Percentiles rank a stretch among this genome's conserved stretches.
phyloP scores from a whole-genome alignment of 345 rosid species.

The Triadica sebifera region DNA sequence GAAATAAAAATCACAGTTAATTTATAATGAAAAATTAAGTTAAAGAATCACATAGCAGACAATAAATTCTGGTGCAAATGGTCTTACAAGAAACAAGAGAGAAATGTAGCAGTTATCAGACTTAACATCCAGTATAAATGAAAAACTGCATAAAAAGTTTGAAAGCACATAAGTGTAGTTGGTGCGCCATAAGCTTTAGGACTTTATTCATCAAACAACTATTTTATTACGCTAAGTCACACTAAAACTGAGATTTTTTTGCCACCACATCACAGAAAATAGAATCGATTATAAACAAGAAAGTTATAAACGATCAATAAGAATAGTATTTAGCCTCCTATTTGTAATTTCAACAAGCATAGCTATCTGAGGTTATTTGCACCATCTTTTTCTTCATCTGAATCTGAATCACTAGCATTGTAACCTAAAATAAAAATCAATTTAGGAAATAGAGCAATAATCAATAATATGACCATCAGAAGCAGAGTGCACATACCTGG shows the following conservation, averaged over 20 bases:
- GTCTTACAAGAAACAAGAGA: no score
- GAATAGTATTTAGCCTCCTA: neutral
- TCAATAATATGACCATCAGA: neutral
- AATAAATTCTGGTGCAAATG: no score
- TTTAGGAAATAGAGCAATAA: neutral
- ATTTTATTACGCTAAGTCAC: neutral
- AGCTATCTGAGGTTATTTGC: conserved; percentile 16
- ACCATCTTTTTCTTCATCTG: conserved; percentile 40
- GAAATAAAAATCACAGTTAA: no score
- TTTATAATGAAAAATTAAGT: neutral
- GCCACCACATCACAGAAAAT: neutral
- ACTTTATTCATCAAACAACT: neutral
- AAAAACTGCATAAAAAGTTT: neutral
- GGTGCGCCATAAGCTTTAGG: neutral
- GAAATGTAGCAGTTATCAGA: no score
- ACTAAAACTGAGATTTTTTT: neutral
- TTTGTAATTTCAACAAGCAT: conserved; percentile 3
- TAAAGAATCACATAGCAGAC: no score
- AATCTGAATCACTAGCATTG: conserved; percentile 72
- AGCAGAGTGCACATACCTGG: conserved; percentile 46
- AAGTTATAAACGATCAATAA: neutral
- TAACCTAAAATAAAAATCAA: conserved; percentile 42
- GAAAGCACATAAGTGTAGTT: no score
- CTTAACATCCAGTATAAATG: no score
- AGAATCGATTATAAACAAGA: conserved; percentile 13